Percentiles rank a stretch among this genome's conserved stretches.
Conservation (phyloP, 805 yeast species). For the Starmera dryadoides region DNA sequence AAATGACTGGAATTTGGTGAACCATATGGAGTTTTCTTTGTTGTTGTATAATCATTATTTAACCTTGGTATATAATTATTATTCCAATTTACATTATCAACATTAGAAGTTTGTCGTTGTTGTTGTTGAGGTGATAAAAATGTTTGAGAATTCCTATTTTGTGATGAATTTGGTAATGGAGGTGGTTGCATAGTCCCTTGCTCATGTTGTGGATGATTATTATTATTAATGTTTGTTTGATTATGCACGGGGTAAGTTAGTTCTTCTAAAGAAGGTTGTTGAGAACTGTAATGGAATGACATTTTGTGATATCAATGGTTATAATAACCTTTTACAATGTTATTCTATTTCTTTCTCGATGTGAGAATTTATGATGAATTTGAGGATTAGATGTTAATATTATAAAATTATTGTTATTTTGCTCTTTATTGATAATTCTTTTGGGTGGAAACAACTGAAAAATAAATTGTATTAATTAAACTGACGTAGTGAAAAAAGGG, state of each 20-base stretch:
- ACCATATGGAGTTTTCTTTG: slow-evolving; percentile 16
- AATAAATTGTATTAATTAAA: no score
- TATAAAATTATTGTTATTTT: no score
- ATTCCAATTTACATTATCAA: slow-evolving; percentile 16
- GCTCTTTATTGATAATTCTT: no score
- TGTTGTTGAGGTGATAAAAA: slow-evolving; percentile 2
- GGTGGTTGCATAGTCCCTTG: slow-evolving; percentile 3
- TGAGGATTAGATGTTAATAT: no score
- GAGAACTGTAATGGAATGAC: slow-evolving; percentile 3
- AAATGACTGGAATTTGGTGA: slow-evolving; percentile 21
- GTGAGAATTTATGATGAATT: no score
- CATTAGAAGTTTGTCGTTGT: not conserved
- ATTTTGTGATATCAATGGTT: not conserved
- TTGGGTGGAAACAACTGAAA: no score
- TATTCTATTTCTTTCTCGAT: not conserved
- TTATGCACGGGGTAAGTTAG: not conserved
- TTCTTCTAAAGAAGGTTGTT: slow-evolving; percentile 3
- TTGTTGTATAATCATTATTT: slow-evolving; percentile 7
- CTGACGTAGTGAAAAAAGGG: no score
- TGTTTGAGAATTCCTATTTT: not conserved
- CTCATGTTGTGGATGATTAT: slow-evolving; percentile 1
- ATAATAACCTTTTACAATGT: no score
- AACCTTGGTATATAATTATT: slow-evolving; percentile 11
- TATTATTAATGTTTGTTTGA: not conserved
- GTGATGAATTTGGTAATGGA: slow-evolving; percentile 2